Evolutionary conservation across 768 basidiomycete species (phyloP).

Genomic region (Pleurotus tuber-regium): DNA sequence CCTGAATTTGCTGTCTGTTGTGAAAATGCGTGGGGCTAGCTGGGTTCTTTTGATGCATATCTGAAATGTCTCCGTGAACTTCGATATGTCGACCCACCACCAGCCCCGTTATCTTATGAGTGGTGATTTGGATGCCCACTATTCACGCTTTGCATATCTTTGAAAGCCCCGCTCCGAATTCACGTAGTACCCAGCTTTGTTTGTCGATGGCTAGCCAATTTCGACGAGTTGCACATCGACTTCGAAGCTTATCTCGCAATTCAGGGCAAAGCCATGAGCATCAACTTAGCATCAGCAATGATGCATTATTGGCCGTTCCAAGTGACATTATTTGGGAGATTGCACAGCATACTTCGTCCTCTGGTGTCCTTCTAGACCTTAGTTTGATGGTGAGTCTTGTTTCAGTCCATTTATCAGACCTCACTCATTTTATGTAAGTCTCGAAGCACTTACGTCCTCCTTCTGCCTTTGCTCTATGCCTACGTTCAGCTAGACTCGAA

Average conservation of each 20-base stretch:
- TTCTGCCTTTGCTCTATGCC: slow-evolving; percentile 55
- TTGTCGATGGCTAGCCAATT: neutral
- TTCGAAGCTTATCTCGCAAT: neutral
- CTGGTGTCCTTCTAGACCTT: slow-evolving; percentile 55
- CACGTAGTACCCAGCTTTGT: too few relatives aligned
- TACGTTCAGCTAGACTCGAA: slow-evolving; percentile 50
- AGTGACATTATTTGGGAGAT: slow-evolving; percentile 69
- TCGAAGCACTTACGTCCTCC: neutral
- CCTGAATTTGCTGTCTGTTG: too few relatives aligned
- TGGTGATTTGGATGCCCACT: too few relatives aligned
- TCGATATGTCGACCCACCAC: too few relatives aligned
- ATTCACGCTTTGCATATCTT: too few relatives aligned
- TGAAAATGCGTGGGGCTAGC: too few relatives aligned
- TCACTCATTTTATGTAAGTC: neutral
- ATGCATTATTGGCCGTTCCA: slow-evolving; percentile 26
- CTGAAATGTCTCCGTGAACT: too few relatives aligned
- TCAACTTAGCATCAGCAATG: neutral
- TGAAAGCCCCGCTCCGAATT: too few relatives aligned
- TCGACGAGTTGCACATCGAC: neutral
- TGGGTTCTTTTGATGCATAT: too few relatives aligned
- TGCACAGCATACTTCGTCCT: slow-evolving; percentile 48
- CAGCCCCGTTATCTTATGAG: too few relatives aligned
- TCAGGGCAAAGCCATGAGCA: neutral
- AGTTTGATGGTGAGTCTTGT: slow-evolving; percentile 51
- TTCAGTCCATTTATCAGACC: neutral